Evolutionary conservation across 2,329 filamentous ascomycete genomes (phyloP), one percentile per base, ranked within the genome.

Genomic region (Fusarium domesticum): DNA sequence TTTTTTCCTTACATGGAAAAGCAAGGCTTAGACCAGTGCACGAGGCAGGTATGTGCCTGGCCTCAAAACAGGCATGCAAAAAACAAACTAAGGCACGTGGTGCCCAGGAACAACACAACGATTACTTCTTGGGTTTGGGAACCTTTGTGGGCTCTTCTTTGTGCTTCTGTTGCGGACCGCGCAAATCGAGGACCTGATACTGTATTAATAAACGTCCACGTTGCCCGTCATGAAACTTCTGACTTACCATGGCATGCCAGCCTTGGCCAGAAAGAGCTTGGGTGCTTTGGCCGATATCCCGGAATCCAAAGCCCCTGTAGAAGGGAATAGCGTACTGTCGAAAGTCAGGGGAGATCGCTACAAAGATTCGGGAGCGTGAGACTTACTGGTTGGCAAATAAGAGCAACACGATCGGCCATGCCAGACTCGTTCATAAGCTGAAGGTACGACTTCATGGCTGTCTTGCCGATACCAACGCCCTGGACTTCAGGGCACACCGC

Each of bases 181-280:
- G 19, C 10, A 61, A 43, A 18, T 61, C 56, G 33, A 60, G 56
- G 18, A 59, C 56, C 58, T 60, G 20, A 5, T 11, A 40, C 1
- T 5, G 12, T 18, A 6, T 20, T 12, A 37, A 32, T 57, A 11
- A 54, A 34, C 18, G 18, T 15, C 17, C 7, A 12, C 23, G 11
- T 8, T 7, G 6, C 16, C n/a, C 23, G 28, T 47, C 36, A 3
- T 5, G 8, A 7, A 3, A 6, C 23, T 15, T 23, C 4, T 16
- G 20, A 30, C 74, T 65, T 64, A 90, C 86, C 87, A 96, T 83
- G 63, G 93, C 84, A 56, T 81, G 76, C 89, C 90, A 96, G 15
- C 81, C 84, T 23, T 89, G 87, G 30, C 89, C 89, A 16, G 84
- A 86, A 68, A 89, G 90, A 45, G 78, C 73, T 39, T 81, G 84